Conservation (phyloP, 2,329 filamentous ascomycete genomes). For the Aspergillus cejpii region DNA sequence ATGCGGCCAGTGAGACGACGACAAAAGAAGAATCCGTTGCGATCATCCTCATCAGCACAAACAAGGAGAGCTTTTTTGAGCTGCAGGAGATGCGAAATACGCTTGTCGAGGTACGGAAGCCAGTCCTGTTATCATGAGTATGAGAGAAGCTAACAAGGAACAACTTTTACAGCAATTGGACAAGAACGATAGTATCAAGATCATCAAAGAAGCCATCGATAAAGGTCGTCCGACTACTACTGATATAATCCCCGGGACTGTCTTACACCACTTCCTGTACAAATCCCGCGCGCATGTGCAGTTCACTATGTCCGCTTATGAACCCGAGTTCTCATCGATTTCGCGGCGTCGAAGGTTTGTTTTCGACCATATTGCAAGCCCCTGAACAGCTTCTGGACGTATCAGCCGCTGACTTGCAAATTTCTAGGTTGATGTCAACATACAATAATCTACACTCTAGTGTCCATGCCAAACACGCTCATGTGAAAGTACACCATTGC, state of each 20-base stretch:
- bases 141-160: not conserved
- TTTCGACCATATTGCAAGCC: not conserved
- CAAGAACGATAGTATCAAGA: conserved; percentile 65
- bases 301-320: conserved; percentile 81
- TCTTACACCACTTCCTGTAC: conserved; percentile 87
- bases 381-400: not conserved
- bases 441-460: conserved; percentile 80
- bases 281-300: conserved; percentile 93
- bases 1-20: conserved; percentile 38
- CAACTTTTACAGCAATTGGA: conserved; percentile 55
- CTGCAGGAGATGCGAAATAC: conserved; percentile 65
- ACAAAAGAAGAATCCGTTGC: conserved; percentile 67
- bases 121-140: not conserved
- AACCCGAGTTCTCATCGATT: conserved; percentile 57
- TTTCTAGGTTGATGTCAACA: conserved; percentile 61
- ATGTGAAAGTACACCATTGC: conserved; percentile 79
- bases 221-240: conserved; percentile 64
- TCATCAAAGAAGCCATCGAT: conserved; percentile 65
- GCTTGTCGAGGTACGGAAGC: conserved; percentile 47
- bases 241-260: conserved; percentile 72
- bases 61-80: conserved; percentile 90
- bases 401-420: conserved; percentile 4
- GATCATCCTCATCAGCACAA: conserved; percentile 82
- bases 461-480: conserved; percentile 75
- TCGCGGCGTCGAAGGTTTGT: conserved; percentile 57